Base-by-base conservation (phyloP, 2,329 filamentous ascomycete species). In the Lasiodiplodia hormozganensis region DNA sequence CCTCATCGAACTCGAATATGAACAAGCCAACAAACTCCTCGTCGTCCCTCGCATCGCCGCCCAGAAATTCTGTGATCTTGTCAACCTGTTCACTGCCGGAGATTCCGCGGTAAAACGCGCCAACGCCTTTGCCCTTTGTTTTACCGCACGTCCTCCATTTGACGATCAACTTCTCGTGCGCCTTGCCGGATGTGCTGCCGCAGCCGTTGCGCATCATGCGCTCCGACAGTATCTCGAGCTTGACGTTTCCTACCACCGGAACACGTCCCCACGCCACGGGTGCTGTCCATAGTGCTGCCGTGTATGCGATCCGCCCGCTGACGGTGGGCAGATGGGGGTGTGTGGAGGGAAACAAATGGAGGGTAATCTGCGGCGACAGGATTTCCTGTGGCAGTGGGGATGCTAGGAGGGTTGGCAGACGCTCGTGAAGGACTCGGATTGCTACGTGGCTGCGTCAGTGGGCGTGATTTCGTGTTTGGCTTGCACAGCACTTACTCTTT, bases 241-340 rank as follows among this genome's bases (percentile, higher is more conserved):
- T 90, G 54, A 97, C 93, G 75, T 97, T 97, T 72, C 95, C 94
- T 38, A 97, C 87, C 23, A 98, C 88, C 2, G 96, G 96, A 1
- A 99, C 87, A 34, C 92, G 89, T 75, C 96, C 96, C 96, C 96
- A 99, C 36, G 94, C 95, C 64, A 99, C 91, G 0, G 96, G 96
- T 0, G 94, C 94, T 0, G 96, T 97, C 94, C 94, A 98, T 47
- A 99, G 85, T 2, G 96, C 96, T 21, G 96, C 95, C 43, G 92
- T 92, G 79, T 99, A 99, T 58, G 93, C 91, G 43, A 97, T 91
- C 57, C 92, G 89, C 65, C 96, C 96, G 34, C 92, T 93, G 51
- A 98, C 96, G n/a, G 89, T 92, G 40, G 96, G 96, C 2, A 99
- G 92, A 78, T 95, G 91, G 2, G 92, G 93, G 75, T 96, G 92